Evolutionary conservation across 805 yeast species (phyloP).

Genomic region (Blastobotrys attinorum): DNA sequence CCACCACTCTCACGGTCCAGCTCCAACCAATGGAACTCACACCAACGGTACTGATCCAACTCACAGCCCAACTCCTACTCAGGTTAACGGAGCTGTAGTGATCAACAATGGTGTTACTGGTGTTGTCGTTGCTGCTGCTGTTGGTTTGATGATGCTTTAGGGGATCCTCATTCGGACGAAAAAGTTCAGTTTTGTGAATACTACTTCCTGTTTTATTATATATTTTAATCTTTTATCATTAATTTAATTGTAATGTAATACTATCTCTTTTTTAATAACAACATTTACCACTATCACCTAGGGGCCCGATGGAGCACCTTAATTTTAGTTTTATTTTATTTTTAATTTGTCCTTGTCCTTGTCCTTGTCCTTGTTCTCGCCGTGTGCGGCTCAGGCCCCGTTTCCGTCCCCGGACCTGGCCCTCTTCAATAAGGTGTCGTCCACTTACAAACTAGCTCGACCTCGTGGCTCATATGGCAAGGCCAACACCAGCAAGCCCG

Average conservation of each 20-base stretch:
- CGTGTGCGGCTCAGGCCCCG: too few species aligned
- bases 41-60: too few species aligned
- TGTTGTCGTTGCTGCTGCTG: not conserved
- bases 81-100: not conserved
- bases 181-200: too few species aligned
- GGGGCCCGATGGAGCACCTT: not conserved
- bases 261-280: not conserved
- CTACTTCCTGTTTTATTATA: too few species aligned
- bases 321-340: not conserved
- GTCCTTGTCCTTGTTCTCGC: too few species aligned
- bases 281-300: not conserved
- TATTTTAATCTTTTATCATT: too few species aligned
- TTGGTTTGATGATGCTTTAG: not conserved
- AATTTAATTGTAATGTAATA: too few species aligned
- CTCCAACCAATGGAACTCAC: too few species aligned
- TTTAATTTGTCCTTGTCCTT: too few species aligned
- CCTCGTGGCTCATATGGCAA: constrained; percentile 42
- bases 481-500: constrained; percentile 35
- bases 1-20: too few species aligned
- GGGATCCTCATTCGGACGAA: not conserved
- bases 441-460: constrained; percentile 8
- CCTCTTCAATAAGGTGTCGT: not conserved
- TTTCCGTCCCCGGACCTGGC: too few species aligned
- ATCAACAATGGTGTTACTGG: not conserved
- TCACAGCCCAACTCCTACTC: too few species aligned